These are phyloP conservation scores for Bisporella sp. DNA, from an alignment of 2,329 filamentous ascomycete species.

Conservation along the genomic window DNA sequence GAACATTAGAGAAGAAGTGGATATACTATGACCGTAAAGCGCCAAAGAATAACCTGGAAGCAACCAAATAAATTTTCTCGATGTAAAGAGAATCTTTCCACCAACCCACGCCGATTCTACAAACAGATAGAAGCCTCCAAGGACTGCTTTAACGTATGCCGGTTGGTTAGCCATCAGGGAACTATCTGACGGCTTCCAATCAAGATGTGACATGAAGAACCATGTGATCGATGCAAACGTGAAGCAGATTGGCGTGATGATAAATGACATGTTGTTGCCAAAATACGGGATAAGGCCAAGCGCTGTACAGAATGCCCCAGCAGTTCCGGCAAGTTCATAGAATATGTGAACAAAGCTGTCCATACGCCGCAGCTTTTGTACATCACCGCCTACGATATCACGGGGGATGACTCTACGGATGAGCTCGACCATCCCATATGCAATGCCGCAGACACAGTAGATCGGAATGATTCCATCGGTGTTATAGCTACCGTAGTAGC, in stretches of 20 bases:
- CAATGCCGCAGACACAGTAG: slow-evolving; percentile 35
- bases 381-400: slow-evolving; percentile 42
- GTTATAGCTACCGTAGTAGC: slow-evolving; percentile 40
- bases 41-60: slow-evolving; percentile 24
- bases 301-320: slow-evolving; percentile 40
- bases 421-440: slow-evolving; percentile 43
- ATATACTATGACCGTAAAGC: slow-evolving; percentile 38
- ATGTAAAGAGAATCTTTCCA: too few relatives aligned
- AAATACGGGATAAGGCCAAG: slow-evolving; percentile 42
- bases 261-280: slow-evolving; percentile 44
- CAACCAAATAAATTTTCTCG: too few relatives aligned
- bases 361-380: slow-evolving; percentile 6
- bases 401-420: slow-evolving; percentile 43
- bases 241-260: slow-evolving; percentile 43
- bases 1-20: too few relatives aligned
- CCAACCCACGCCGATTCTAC: too few relatives aligned
- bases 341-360: slow-evolving; percentile 33
- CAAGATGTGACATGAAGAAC: slow-evolving; percentile 39
- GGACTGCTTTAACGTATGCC: too few relatives aligned
- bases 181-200: slow-evolving; percentile 36
- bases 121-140: too few relatives aligned
- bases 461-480: slow-evolving; percentile 44
- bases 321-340: slow-evolving; percentile 41
- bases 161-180: slow-evolving; percentile 27
- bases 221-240: slow-evolving; percentile 33